Base-by-base conservation (phyloP, 2,329 filamentous ascomycete genomes). In the Stachybotrys echinatus region DNA sequence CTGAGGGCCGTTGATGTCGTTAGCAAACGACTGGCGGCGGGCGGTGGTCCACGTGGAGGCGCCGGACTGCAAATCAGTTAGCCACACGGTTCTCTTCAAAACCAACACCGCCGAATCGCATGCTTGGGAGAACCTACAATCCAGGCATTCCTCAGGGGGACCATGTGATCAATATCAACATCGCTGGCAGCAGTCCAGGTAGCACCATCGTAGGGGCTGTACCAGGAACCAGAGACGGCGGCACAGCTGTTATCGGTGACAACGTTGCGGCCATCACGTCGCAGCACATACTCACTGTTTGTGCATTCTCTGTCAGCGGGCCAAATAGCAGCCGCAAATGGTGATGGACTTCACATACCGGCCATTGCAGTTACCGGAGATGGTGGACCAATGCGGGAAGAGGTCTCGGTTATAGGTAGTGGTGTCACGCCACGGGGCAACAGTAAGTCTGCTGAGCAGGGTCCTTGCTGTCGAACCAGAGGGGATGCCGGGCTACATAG, bases 141-240 rank as follows among this genome's bases (percentile, higher is more conserved):
- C 88, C 88, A 92, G 5, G 88, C 88, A 61, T 92, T 89, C 63
- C 85, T 85, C 53, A 95, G 66, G 1, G 89, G 88, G 3, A 95
- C 87, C 69, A 94, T 76, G 65, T 94, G 89, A 65, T 94, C 89
- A 52, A 94, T 92, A 58, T 92, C 88, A 1, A 94, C 66, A 58
- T 92, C 86, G 18, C 75, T 79, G 1, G 87, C 80, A 1, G 74
- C 71, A 0, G 81, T 85, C 85, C 86, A 90, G 1, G 75, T 82
- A 1, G 72, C 84, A 17, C 87, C 88, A 60, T 92, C 89, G 63
- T 88, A 94, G 0, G 87, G 85, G 34, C 80, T 85, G 39, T 65
- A 68, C 89, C 89, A 94, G 0, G 72, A 74, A 5, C 89, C 89
- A 3, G 79, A 81, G 0, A 76, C 84, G 0, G 86, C 67, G 1